Evolutionary conservation across 1,139 yeast species (phyloP), one percentile per base, ranked within the genome.

Genomic region (Candida anutae): DNA sequence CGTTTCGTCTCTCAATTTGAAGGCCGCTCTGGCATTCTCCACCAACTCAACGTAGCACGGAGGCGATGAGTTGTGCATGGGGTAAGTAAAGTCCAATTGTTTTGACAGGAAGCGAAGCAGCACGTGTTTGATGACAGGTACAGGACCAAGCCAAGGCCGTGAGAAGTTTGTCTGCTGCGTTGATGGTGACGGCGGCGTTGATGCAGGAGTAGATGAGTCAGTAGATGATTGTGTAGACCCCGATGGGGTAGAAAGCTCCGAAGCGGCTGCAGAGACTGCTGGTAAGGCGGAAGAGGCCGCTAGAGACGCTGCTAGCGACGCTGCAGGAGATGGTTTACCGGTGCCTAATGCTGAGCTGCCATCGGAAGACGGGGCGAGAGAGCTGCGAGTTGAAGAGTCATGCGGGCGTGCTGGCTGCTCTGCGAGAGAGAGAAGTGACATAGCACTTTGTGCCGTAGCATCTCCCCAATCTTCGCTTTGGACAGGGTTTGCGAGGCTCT

Each of bases 1-100:
- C 9, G 37, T 28, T n/a, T 36, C 22, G 14, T 36, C 38, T 6
- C 24, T 21, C 14, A 42, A 34, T 26, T 70, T 68, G 50, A 83
- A 83, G 11, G 85, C 87, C 29, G 65, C 59, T 35, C 73, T 72
- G 13, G 83, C 84, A 46, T 82, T 82, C 31, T 79, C 82, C 13
- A 81, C 46, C 13, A 83, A 54, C 46, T 83, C 94, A 12, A 68
- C 43, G 33, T 71, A 58, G 5, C 81, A 74, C 5, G 88, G 94
- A 3, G 87, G 77, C 0, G 88, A 76, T 10, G 77, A 69, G 28
- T 69, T 69, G 15, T 55, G 48, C 4, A 71, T 65, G n/a, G 78
- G 69, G 48, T 67, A 83, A 4, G 73, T 64, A 41, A 82, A 76
- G 29, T 77, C 71, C 24, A 82, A 47, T 5, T 49, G 47, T 13